A percentile compares a stretch with the other conserved stretches of the same genome.
phyloP scores from a whole-genome alignment of 129 eudicot genomes.

The Centaurea solstitialis region DNA sequence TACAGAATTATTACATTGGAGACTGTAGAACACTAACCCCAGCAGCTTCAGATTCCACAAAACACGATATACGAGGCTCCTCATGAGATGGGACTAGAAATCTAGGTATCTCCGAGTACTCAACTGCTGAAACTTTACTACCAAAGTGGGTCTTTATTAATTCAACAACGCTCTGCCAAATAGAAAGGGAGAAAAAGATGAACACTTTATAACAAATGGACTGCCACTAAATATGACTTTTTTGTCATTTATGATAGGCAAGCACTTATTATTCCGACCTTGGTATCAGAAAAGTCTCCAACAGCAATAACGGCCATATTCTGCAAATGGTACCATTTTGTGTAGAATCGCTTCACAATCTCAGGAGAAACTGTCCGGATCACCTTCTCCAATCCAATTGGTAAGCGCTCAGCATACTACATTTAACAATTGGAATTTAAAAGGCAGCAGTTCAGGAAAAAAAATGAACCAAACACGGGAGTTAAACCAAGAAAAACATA shows the following conservation, averaged over 20 bases:
- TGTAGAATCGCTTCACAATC: constrained; percentile 66
- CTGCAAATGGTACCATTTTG: constrained; percentile 79
- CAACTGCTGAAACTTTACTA: constrained; percentile 44
- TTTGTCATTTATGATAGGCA: constrained; percentile 6
- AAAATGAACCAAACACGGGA: constrained; percentile 8
- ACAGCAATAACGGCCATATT: constrained; percentile 95
- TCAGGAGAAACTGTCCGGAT: constrained; percentile 80
- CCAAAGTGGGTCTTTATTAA: constrained; percentile 77
- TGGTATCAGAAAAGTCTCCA: constrained; percentile 87
- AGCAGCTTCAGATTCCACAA: constrained; percentile 95
- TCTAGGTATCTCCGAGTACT: constrained; percentile 55
- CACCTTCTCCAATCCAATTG: constrained; percentile 86
- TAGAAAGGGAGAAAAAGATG: constrained; percentile 13
- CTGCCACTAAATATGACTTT: background rate
- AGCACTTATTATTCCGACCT: constrained; percentile 49
- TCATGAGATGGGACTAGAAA: constrained; percentile 74
- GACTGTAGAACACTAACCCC: constrained; percentile 67
- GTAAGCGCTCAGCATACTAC: constrained; percentile 95
- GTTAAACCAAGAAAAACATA: constrained; percentile 11
- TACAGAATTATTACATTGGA: constrained; percentile 26
- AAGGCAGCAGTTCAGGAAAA: background rate
- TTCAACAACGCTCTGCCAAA: constrained; percentile 76
- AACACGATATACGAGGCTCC: constrained; percentile 84
- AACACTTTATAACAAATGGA: background rate
- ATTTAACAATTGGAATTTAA: constrained; percentile 5